Base-by-base conservation (phyloP, 495 filamentous ascomycete genomes). In the Emericellopsis terricola region DNA sequence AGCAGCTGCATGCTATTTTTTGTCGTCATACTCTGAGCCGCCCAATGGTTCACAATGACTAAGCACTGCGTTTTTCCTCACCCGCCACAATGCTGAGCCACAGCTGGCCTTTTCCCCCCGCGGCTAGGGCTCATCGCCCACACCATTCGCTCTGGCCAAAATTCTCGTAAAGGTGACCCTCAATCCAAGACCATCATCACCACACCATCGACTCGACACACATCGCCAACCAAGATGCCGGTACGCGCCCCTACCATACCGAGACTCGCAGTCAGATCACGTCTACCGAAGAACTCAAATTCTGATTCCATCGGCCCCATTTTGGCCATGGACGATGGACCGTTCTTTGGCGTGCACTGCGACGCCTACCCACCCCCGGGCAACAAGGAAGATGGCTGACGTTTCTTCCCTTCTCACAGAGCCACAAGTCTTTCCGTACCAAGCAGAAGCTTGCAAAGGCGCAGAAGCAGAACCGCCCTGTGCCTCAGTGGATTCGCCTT, bases 371-470 rank as follows among this genome's bases (percentile, higher is more conserved):
- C n/a, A n/a, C n/a, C n/a, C n/a, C n/a, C n/a, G n/a, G n/a, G n/a
- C n/a, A n/a, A n/a, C n/a, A n/a, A 26, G 23, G 23, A 11, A 26
- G 23, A 26, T 26, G 23, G 6, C 11, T 6, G 11, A 6, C 23
- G 11, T 6, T 26, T 6, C 11, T 11, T 26, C 11, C 11, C 11
- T 26, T 31, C 38, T 40, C 41, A 59, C 60, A 94, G 85, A 83
- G 77, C 73, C 83, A 97, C 71, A 94, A 94, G 76, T 82, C 84
- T 55, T 94, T 94, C 81, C 78, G 81, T 59, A 91, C 83, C 63
- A 97, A 97, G 87, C 80, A 89, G 64, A 97, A 97, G 89, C 89
- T 97, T 69, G 89, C 91, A 55, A 94, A 85, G 73, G 89, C 89
- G 55, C 85, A 94, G 73, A 94, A 91, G 69, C 85, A 94, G 71